Evolutionary conservation across 2,329 filamentous ascomycete genomes (phyloP), one percentile per base, ranked within the genome.

Genomic region (Beauveria bassiana): DNA sequence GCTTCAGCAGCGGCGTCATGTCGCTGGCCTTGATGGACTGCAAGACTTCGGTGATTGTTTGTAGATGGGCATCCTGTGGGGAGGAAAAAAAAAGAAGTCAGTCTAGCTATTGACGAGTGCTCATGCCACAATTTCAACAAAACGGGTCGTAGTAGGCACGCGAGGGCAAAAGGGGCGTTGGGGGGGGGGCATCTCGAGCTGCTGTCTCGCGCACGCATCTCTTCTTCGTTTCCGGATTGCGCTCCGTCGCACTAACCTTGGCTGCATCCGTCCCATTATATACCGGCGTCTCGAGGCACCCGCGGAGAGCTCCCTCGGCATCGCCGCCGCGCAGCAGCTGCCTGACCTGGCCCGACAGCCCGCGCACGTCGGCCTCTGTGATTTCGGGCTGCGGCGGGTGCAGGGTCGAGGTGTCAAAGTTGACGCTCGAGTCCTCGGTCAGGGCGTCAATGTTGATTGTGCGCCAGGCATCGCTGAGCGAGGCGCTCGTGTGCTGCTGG

Each of bases 11-110:
- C 16, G 91, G 89, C 65, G 87, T 91, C 90, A 98, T 98, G 69
- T 99, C 95, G 68, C 90, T 90, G 71, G 95, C 92, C 74, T 96
- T 93, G 77, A 98, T 98, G 22, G 91, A 95, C 76, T 96, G 93
- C 66, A 99, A 81, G 62, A 98, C 93, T 77, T 99, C 95, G 64
- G 91, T 86, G 46, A 99, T 89, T 22, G 90, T 93, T 67, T 90
- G 86, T 66, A 96, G 80, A 74, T 98, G 92, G 34, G 91, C 81
- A 66, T 96, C 91, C 88, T 96, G 75, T 65, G 18, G 2, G 12
- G 34, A 5, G 45, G 5, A 8, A 64, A 5, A 8, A n/a, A 5
- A 18, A 22, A 22, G 18, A 16, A 7, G 43, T 57, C 31, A 63
- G 43, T 24, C 61, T 12, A 12, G 45, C 9, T 18, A 55, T 56